phyloP scores from a whole-genome alignment of 257 asterid species.

The Primulina tabacum region DNA sequence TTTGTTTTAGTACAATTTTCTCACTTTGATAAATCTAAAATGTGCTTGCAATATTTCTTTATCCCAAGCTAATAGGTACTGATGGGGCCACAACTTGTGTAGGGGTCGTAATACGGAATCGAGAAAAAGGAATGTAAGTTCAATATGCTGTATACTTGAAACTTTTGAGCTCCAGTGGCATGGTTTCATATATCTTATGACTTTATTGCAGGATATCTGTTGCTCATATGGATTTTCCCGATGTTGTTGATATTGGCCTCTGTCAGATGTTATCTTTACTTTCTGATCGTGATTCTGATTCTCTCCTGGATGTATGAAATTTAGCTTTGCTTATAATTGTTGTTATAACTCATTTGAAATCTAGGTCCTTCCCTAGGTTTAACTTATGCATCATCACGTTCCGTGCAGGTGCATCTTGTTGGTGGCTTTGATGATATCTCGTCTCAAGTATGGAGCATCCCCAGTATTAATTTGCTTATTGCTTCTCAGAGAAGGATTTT shows the following conservation, averaged over 20 bases:
- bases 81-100: slow-evolving; percentile 98
- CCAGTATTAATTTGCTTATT: slow-evolving; percentile 24
- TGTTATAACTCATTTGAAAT: slow-evolving; percentile 12
- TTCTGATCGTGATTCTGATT: slow-evolving; percentile 47
- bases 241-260: slow-evolving; percentile 66
- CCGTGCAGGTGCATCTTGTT: slow-evolving; percentile 80
- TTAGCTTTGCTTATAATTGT: slow-evolving; percentile 21
- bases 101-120: slow-evolving; percentile 70
- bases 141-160: slow-evolving; percentile 11
- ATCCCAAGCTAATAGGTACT: slow-evolving; percentile 70
- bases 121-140: slow-evolving; percentile 71
- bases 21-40: slow-evolving; percentile 18
- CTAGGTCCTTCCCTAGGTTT: slow-evolving; percentile 19
- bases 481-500: slow-evolving; percentile 23
- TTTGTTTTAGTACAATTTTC: background rate
- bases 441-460: slow-evolving; percentile 50
- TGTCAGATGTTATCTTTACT: slow-evolving; percentile 73
- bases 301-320: slow-evolving; percentile 60
- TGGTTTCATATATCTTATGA: slow-evolving; percentile 13
- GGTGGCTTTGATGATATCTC: slow-evolving; percentile 80
- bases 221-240: slow-evolving; percentile 85
- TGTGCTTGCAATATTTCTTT: slow-evolving; percentile 24
- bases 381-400: slow-evolving; percentile 21
- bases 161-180: slow-evolving; percentile 9
- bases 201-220: slow-evolving; percentile 65